Percentiles rank a stretch among this genome's conserved stretches.
phyloP scores from a whole-genome alignment of 1,284 basidiomycete genomes.

The Thelephora terrestris region DNA sequence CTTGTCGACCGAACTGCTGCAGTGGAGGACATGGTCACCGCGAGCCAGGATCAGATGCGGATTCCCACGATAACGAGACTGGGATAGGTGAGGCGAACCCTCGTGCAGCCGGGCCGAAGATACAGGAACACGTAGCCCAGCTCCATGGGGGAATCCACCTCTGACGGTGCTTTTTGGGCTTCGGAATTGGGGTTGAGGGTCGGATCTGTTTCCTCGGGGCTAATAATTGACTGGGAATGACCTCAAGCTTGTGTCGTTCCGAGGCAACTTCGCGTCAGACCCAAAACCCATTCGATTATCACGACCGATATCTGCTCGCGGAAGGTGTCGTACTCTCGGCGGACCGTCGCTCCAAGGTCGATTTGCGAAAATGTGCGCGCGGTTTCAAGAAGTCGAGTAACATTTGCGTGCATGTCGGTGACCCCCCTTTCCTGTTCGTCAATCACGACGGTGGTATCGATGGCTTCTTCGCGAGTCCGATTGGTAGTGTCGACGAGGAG shows the following conservation, averaged over 20 bases:
- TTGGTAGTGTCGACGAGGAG: conserved; percentile 65
- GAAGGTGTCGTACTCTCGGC: conserved; percentile 83
- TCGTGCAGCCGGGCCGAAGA: too few relatives aligned
- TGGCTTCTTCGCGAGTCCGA: conserved; percentile 52
- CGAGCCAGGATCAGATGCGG: not conserved
- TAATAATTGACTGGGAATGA: conserved; percentile 65
- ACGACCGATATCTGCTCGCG: conserved; percentile 80
- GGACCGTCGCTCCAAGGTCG: conserved; percentile 86
- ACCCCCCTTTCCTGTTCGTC: conserved; percentile 84
- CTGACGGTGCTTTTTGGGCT: conserved; percentile 32
- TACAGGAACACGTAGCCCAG: conserved; percentile 71
- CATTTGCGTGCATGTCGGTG: conserved; percentile 68
- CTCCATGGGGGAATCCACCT: conserved; percentile 46
- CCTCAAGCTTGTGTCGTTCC: conserved; percentile 53
- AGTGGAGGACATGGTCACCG: conserved; percentile 26
- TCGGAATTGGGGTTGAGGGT: conserved; percentile 23
- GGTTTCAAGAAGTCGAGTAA: conserved; percentile 64
- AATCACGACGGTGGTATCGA: conserved; percentile 55
- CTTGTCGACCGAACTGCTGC: conserved; percentile 53
- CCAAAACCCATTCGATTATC: conserved; percentile 80
- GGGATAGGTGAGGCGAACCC: too few relatives aligned
- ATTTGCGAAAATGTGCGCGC: conserved; percentile 80
- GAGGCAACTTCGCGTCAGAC: conserved; percentile 68
- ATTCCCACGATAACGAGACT: too few relatives aligned
- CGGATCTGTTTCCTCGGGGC: conserved; percentile 36